phyloP scores from a whole-genome alignment of 257 asterid genomes.

The Nicotiana attenuata region DNA sequence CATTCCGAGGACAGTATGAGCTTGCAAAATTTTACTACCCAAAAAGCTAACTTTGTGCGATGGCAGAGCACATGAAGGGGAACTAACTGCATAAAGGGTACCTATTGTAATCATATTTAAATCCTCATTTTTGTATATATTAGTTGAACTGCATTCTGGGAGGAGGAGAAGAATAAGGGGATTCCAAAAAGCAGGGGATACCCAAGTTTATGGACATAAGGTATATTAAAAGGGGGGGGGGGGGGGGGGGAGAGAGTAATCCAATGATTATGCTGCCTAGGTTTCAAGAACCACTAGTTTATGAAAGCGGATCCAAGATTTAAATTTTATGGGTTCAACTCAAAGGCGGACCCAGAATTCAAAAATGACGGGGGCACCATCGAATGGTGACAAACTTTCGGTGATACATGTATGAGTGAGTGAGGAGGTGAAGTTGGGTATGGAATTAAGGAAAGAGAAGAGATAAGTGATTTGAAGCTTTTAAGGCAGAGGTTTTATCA shows the following conservation, averaged over 20 bases:
- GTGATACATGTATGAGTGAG: too few relatives aligned
- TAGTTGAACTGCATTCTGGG: neutral
- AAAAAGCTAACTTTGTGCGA: conserved; percentile 36
- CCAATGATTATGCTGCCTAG: too few relatives aligned
- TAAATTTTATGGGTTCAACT: too few relatives aligned
- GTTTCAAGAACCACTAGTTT: too few relatives aligned
- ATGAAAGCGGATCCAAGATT: too few relatives aligned
- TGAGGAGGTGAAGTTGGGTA: too few relatives aligned
- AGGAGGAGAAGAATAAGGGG: neutral
- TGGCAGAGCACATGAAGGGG: conserved; percentile 80
- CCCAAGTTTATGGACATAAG: conserved; percentile 13
- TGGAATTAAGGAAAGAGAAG: too few relatives aligned
- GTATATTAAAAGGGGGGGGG: neutral
- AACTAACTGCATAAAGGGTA: conserved; percentile 19
- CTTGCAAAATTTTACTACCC: conserved; percentile 26
- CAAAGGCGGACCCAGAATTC: too few relatives aligned
- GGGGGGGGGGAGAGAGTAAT: neutral
- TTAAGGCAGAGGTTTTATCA: too few relatives aligned
- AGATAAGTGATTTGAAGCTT: too few relatives aligned
- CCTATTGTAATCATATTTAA: neutral
- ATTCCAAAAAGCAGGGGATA: conserved; percentile 11
- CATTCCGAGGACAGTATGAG: conserved; percentile 26
- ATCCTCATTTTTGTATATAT: neutral
- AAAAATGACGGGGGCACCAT: too few relatives aligned
- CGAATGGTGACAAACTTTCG: too few relatives aligned